Evolutionary conservation across 345 rosid genomes (phyloP).

Genomic region (Ceriops tagal): DNA sequence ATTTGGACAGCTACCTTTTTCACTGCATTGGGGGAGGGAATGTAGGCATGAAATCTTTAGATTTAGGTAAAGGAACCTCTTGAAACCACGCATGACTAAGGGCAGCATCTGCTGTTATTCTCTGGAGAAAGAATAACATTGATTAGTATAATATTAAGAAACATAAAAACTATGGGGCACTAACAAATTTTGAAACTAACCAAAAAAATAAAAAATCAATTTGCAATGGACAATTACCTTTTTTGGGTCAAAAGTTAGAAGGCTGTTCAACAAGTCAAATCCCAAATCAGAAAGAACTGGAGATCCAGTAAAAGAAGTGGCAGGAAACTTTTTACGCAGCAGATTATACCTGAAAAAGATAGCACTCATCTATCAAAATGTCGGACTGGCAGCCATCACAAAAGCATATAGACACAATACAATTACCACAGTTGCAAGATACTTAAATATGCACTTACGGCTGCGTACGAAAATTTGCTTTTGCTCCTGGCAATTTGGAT

Average conservation of each 20-base stretch:
- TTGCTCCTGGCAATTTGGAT: slow-evolving; percentile 58
- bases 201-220: background rate
- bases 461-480: slow-evolving; percentile 61
- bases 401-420: background rate
- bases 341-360: slow-evolving; percentile 50
- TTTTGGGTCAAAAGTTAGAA: slow-evolving; percentile 69
- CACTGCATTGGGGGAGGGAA: slow-evolving; percentile 44
- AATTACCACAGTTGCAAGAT: background rate
- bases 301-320: slow-evolving; percentile 62
- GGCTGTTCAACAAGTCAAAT: slow-evolving; percentile 65
- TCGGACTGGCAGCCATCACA: background rate
- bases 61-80: slow-evolving; percentile 73
- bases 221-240: slow-evolving; percentile 37
- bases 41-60: slow-evolving; percentile 75
- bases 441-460: slow-evolving; percentile 34
- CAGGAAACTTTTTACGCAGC: slow-evolving; percentile 81
- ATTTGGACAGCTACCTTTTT: slow-evolving; percentile 25
- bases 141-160: background rate
- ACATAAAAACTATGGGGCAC: background rate
- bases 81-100: slow-evolving; percentile 76
- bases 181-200: background rate
- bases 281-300: slow-evolving; percentile 76
- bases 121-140: slow-evolving; percentile 38
- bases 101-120: slow-evolving; percentile 74
- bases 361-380: background rate